phyloP scores from a whole-genome alignment of 495 filamentous ascomycete species.

The Aspergillus diversus region DNA sequence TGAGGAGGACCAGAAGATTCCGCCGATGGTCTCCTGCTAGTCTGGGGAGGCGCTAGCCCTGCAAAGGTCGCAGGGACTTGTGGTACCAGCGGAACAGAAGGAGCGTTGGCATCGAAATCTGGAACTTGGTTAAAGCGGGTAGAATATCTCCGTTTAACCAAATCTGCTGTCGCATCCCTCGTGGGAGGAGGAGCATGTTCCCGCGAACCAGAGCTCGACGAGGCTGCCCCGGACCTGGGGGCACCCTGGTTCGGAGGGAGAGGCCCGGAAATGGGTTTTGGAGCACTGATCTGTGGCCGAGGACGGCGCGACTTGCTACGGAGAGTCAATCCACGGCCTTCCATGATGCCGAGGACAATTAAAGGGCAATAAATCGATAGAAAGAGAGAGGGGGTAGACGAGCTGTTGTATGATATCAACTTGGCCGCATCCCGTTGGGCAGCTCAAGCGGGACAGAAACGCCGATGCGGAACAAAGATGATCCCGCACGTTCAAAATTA shows the following conservation, averaged over 20 bases:
- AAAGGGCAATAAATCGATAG: slow-evolving; percentile 7
- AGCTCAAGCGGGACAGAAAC: slow-evolving; percentile 37
- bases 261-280: slow-evolving; percentile 74
- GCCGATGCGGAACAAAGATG: slow-evolving; percentile 47
- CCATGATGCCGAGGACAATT: slow-evolving; percentile 32
- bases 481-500: slow-evolving; percentile 48
- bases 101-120: slow-evolving; percentile 65
- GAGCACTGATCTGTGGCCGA: slow-evolving; percentile 79
- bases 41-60: slow-evolving; percentile 47
- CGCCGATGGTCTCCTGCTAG: slow-evolving; percentile 50
- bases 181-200: slow-evolving; percentile 37
- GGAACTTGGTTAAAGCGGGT: slow-evolving; percentile 82
- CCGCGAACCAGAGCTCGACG: slow-evolving; percentile 32
- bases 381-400: slow-evolving; percentile 13
- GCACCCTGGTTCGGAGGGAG: slow-evolving; percentile 47
- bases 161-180: slow-evolving; percentile 73
- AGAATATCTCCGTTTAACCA: slow-evolving; percentile 94
- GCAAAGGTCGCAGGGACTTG: slow-evolving; percentile 55
- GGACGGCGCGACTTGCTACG: slow-evolving; percentile 79
- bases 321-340: slow-evolving; percentile 79
- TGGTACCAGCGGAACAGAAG: slow-evolving; percentile 67
- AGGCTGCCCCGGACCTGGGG: slow-evolving; percentile 24
- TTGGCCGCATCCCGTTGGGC: slow-evolving; percentile 19
- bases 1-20: slow-evolving; percentile 46
- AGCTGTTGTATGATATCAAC: slow-evolving; percentile 3